Conservation (phyloP, 2,329 filamentous ascomycete species). For the Pseudogymnoascus sp. region DNA sequence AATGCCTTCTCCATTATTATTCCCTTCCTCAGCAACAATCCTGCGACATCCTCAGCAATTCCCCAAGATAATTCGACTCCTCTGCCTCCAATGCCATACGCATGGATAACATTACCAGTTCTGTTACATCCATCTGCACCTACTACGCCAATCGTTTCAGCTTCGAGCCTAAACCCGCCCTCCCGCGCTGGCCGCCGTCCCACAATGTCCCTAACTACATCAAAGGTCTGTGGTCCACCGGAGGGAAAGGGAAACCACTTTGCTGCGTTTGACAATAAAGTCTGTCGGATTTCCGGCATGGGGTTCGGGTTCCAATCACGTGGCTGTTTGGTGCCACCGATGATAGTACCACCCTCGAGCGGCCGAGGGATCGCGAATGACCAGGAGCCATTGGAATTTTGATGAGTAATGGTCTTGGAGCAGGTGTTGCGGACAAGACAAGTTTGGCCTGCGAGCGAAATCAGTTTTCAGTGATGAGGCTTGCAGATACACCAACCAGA, state of each 20-base stretch:
- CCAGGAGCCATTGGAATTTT: slow-evolving; percentile 56
- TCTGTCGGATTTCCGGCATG: slow-evolving; percentile 37
- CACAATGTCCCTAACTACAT: slow-evolving; percentile 38
- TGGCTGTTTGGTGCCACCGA: slow-evolving; percentile 58
- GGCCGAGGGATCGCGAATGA: slow-evolving; percentile 54
- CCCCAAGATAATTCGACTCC: slow-evolving; percentile 17
- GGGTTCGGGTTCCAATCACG: slow-evolving; percentile 47
- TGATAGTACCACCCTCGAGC: slow-evolving; percentile 54
- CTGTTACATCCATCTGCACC: background rate
- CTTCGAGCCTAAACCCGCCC: slow-evolving; percentile 27
- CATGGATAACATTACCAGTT: slow-evolving; percentile 18
- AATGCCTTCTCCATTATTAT: background rate
- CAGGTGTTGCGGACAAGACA: slow-evolving; percentile 39
- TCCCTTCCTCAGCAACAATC: background rate
- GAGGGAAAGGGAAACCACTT: slow-evolving; percentile 35
- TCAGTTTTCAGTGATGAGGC: background rate
- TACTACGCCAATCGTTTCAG: slow-evolving; percentile 2
- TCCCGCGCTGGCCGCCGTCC: slow-evolving; percentile 37
- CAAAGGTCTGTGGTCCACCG: slow-evolving; percentile 30
- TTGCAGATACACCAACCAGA: background rate
- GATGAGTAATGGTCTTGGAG: slow-evolving; percentile 45
- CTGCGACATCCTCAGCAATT: slow-evolving; percentile 11
- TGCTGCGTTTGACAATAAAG: slow-evolving; percentile 37
- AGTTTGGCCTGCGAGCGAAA: slow-evolving; percentile 33
- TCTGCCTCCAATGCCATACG: slow-evolving; percentile 16